These are phyloP conservation scores for Trametes punicea DNA, from an alignment of 768 basidiomycete species.

Conservation along the genomic window DNA sequence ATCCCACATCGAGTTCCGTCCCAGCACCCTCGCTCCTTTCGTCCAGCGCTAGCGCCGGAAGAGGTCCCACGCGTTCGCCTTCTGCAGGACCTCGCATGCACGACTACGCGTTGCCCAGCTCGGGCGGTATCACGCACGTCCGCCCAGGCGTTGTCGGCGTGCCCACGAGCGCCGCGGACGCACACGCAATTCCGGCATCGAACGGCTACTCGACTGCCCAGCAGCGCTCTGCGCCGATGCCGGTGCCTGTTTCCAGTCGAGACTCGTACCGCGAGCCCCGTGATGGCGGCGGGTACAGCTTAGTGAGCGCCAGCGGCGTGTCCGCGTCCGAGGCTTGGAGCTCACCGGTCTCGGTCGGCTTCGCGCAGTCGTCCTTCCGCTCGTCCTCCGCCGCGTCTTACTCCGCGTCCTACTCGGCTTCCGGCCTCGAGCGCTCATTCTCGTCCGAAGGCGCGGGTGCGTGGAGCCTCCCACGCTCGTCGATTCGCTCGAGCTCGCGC, in stretches of 20 bases:
- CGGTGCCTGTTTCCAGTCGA: slow-evolving; percentile 26
- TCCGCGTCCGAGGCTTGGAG: slow-evolving; percentile 31
- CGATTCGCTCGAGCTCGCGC: slow-evolving; percentile 41
- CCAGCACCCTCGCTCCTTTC: slow-evolving; percentile 36
- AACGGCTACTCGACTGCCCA: slow-evolving; percentile 3
- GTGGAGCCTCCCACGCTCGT: slow-evolving; percentile 57
- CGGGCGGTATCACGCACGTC: slow-evolving; percentile 50
- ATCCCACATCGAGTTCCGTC: slow-evolving; percentile 50
- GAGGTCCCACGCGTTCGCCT: slow-evolving; percentile 12
- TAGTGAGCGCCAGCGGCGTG: slow-evolving; percentile 28
- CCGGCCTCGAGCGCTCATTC: slow-evolving; percentile 15
- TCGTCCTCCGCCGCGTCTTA: slow-evolving; percentile 19
- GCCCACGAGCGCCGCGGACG: slow-evolving; percentile 22
- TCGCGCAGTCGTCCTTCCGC: slow-evolving; percentile 22
- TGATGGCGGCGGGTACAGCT: slow-evolving; percentile 26
- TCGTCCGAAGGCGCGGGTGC: slow-evolving; percentile 33
- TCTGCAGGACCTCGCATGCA: slow-evolving; percentile 58
- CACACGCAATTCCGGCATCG: not conserved
- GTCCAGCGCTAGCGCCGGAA: slow-evolving; percentile 21
- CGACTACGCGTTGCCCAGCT: slow-evolving; percentile 53
- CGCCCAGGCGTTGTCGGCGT: slow-evolving; percentile 54
- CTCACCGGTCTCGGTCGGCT: slow-evolving; percentile 23
- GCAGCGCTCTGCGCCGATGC: slow-evolving; percentile 35
- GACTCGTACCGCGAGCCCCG: slow-evolving; percentile 30
- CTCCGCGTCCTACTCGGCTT: slow-evolving; percentile 24